These are phyloP conservation scores for Apophysomyces variabilis DNA, from an alignment of 371 early-diverging fungal genomes.

Conservation along the genomic window DNA sequence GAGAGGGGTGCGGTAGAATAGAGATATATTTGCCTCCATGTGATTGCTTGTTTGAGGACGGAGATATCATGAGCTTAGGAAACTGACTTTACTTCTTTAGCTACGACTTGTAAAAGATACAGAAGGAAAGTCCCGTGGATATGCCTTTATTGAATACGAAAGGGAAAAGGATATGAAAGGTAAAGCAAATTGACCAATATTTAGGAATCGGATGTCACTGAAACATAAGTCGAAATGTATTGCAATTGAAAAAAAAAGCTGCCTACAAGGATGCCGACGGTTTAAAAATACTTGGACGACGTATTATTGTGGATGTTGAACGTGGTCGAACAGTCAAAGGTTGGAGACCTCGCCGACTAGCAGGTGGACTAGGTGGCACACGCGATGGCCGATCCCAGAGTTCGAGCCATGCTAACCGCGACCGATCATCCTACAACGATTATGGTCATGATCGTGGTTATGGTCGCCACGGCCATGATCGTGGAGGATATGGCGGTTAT, in stretches of 20 bases:
- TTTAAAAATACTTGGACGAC: slow-evolving; percentile 82
- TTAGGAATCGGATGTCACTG: no score
- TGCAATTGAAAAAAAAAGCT: slow-evolving; percentile 34
- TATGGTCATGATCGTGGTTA: slow-evolving; percentile 27
- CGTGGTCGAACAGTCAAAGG: slow-evolving; percentile 96
- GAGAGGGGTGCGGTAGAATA: no score
- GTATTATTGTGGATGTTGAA: slow-evolving; percentile 94
- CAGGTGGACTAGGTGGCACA: slow-evolving; percentile 92
- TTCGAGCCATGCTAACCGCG: slow-evolving; percentile 50
- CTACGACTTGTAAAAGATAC: slow-evolving; percentile 73
- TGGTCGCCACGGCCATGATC: slow-evolving; percentile 16
- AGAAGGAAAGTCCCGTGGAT: slow-evolving; percentile 82
- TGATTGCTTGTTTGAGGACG: no score
- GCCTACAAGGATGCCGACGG: slow-evolving; percentile 94
- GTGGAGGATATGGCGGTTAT: slow-evolving; percentile 40
- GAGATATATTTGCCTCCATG: no score
- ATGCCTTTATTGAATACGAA: slow-evolving; percentile 96
- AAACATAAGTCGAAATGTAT: no score
- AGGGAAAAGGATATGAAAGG: slow-evolving; percentile 90
- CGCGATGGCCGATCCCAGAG: slow-evolving; percentile 69
- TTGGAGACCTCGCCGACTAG: slow-evolving; percentile 91
- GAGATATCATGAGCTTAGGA: no score
- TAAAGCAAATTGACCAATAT: slow-evolving; percentile 19
- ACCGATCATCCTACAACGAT: slow-evolving; percentile 35
- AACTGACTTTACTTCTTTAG: slow-evolving; percentile 39